Conservation (phyloP, 1,139 yeast genomes). For the Debaryomycetaceae sp. region DNA sequence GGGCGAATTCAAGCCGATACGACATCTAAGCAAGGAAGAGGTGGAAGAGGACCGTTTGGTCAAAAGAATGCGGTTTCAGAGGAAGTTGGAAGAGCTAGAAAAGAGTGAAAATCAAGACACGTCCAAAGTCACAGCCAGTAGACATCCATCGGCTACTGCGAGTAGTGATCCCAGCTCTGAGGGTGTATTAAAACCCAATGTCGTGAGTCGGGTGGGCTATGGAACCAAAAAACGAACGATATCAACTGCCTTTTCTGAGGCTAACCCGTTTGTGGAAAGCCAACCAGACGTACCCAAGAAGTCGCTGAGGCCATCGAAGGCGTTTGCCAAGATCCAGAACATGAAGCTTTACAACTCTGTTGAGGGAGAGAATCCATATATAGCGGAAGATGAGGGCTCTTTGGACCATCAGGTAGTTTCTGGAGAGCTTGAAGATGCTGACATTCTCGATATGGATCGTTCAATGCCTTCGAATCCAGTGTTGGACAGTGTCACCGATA, state of each 20-base stretch:
- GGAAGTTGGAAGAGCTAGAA: conserved; percentile 6
- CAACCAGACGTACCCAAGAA: neutral
- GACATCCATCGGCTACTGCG: neutral
- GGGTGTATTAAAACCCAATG: neutral
- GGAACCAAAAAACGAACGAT: neutral
- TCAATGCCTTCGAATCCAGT: neutral
- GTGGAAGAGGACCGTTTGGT: conserved; percentile 16
- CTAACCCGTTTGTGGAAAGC: neutral
- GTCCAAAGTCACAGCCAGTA: neutral
- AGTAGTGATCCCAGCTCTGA: neutral
- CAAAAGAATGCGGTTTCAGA: conserved; percentile 12
- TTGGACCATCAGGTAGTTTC: neutral
- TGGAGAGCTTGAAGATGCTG: neutral
- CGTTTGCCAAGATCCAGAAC: conserved; percentile 1
- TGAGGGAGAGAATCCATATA: conserved; percentile 1
- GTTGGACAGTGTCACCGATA: neutral
- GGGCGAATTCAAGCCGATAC: conserved; percentile 29
- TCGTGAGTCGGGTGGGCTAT: neutral
- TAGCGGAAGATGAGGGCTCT: neutral
- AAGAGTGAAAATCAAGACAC: neutral
- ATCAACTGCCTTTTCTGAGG: neutral
- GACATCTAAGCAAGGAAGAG: conserved; percentile 18
- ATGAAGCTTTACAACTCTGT: conserved; percentile 3
- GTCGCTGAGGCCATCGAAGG: neutral
- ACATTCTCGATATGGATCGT: neutral